phyloP scores from a whole-genome alignment of 1,284 basidiomycete species.

The Malassezia sp. region DNA sequence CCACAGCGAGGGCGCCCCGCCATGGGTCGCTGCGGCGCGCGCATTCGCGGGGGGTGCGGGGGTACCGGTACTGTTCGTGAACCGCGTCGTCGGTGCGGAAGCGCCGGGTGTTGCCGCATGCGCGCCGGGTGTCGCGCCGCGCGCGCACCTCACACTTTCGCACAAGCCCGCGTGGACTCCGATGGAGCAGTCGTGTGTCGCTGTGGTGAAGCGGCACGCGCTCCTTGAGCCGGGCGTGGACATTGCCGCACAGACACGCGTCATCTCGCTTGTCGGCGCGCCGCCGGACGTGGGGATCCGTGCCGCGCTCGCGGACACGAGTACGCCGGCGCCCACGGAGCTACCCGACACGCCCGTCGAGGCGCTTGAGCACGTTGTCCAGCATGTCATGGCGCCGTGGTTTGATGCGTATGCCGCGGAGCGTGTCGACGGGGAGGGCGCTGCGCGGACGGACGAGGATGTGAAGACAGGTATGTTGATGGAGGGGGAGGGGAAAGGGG shows the following conservation, averaged over 20 bases:
- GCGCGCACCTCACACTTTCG: not conserved
- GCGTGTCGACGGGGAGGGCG: slow-evolving; percentile 23
- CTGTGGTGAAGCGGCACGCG: slow-evolving; percentile 12
- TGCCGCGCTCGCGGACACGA: not conserved
- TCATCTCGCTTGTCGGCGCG: slow-evolving; percentile 8
- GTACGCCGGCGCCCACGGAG: not conserved
- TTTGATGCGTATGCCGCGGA: slow-evolving; percentile 82
- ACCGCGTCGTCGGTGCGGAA: not conserved
- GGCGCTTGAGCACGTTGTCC: slow-evolving; percentile 88
- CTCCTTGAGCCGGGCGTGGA: slow-evolving; percentile 3
- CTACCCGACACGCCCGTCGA: slow-evolving; percentile 62
- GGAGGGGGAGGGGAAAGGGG: too few relatives aligned
- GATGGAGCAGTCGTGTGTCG: not conserved
- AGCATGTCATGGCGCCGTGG: slow-evolving; percentile 91
- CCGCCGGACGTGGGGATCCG: not conserved
- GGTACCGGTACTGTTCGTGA: slow-evolving; percentile 13
- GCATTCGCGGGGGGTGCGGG: slow-evolving; percentile 2
- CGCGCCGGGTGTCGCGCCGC: slow-evolving; percentile 1
- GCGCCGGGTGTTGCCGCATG: too few relatives aligned
- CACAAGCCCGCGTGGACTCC: slow-evolving; percentile 4
- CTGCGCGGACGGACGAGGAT: slow-evolving; percentile 34
- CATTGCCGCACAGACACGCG: slow-evolving; percentile 10
- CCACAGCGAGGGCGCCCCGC: not conserved
- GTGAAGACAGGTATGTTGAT: slow-evolving; percentile 72
- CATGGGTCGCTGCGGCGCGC: not conserved